Evolutionary conservation across 768 basidiomycete genomes (phyloP).

Genomic region (Pilatotrama ljubarskyi): DNA sequence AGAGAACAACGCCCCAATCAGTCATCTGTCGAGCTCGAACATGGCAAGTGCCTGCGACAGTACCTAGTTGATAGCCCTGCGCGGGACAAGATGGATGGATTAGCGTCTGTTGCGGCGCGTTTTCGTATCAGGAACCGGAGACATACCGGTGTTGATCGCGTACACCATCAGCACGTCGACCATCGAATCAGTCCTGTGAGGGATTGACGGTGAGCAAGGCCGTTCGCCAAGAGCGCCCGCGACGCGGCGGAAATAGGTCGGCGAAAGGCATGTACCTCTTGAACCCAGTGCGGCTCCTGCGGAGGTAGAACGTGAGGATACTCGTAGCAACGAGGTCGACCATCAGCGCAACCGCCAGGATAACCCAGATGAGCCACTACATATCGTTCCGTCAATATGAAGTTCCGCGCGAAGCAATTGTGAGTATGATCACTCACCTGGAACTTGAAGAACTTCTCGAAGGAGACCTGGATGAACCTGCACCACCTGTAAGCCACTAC

Average conservation of each 20-base stretch:
- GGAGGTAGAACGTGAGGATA: slow-evolving; percentile 6
- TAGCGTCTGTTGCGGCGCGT: not conserved
- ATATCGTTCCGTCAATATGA: not conserved
- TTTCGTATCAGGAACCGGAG: not conserved
- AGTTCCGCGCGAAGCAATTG: not conserved
- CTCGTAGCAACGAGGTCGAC: slow-evolving; percentile 4
- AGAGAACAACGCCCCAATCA: not conserved
- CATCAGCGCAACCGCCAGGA: not conserved
- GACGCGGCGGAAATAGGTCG: too few species aligned
- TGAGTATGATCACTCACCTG: not conserved
- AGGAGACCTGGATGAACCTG: not conserved
- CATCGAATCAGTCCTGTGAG: slow-evolving; percentile 7
- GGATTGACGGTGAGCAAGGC: too few species aligned
- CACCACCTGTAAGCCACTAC: not conserved
- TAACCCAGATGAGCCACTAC: slow-evolving; percentile 9
- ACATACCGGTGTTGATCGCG: slow-evolving; percentile 7
- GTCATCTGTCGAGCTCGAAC: too few species aligned
- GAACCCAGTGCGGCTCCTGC: slow-evolving; percentile 9
- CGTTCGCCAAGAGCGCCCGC: too few species aligned
- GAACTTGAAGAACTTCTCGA: slow-evolving; percentile 1
- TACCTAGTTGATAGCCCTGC: slow-evolving; percentile 12
- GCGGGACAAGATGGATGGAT: not conserved
- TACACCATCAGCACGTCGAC: slow-evolving; percentile 1
- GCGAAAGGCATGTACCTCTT: not conserved
- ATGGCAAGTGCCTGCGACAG: not conserved